These are phyloP conservation scores for Solanum chacoense DNA, from an alignment of 305 asterid genomes.

Conservation along the genomic window DNA sequence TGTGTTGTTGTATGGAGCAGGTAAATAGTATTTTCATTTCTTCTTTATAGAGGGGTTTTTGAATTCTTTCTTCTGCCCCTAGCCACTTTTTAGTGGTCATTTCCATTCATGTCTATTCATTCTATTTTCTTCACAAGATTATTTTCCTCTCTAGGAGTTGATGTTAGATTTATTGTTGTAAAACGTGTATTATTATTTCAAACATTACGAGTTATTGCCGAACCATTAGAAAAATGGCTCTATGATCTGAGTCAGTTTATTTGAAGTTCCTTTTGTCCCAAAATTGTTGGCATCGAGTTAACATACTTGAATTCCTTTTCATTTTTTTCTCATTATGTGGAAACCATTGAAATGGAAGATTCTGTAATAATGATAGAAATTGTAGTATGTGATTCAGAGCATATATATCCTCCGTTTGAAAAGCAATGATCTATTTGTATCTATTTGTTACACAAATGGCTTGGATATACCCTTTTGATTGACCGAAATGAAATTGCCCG, in stretches of 20 bases:
- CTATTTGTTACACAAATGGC: background rate
- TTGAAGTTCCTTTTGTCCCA: background rate
- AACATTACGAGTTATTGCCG: background rate
- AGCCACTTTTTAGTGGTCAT: background rate
- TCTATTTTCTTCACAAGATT: background rate
- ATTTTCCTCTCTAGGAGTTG: background rate
- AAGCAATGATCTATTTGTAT: background rate
- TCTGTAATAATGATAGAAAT: background rate
- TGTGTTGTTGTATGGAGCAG: conserved; percentile 14
- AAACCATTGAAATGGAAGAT: background rate
- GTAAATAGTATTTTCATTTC: conserved; percentile 19
- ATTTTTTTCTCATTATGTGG: background rate
- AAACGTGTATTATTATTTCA: background rate
- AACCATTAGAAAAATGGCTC: background rate
- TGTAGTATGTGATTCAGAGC: background rate
- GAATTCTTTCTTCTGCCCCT: background rate
- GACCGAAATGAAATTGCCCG: background rate
- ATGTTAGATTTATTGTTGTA: background rate
- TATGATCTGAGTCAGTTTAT: background rate
- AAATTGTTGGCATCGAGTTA: background rate
- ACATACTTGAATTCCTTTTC: background rate
- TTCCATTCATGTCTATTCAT: background rate
- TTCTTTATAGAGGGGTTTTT: conserved; percentile 11
- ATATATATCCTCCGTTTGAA: background rate
- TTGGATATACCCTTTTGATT: background rate